Conservation (phyloP, 129 eudicot species). For the Ambrosia trifida region DNA sequence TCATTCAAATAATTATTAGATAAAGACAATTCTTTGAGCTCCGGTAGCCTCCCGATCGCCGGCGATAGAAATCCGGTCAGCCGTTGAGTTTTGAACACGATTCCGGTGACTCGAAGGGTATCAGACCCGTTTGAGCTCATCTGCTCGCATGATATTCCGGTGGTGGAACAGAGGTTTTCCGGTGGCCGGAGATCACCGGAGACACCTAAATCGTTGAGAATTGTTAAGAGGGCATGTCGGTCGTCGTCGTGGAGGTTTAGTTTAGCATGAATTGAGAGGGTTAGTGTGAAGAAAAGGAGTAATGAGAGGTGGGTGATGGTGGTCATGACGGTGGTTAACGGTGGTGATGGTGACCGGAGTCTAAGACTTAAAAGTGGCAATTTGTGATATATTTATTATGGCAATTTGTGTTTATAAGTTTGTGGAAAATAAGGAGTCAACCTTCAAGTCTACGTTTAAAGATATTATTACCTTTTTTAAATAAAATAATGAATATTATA, state of each 20-base stretch:
- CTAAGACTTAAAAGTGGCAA: not conserved
- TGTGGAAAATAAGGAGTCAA: conserved; percentile 27
- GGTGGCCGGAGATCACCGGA: conserved; percentile 27
- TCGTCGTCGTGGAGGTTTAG: conserved; percentile 44
- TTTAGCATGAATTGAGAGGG: conserved; percentile 42
- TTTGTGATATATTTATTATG: not conserved
- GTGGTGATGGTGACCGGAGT: conserved; percentile 8
- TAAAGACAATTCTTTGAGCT: conserved; percentile 65
- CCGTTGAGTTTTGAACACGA: conserved; percentile 42
- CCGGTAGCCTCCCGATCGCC: conserved; percentile 55
- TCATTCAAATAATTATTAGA: conserved; percentile 49
- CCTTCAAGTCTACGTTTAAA: not conserved
- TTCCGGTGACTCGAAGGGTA: conserved; percentile 51
- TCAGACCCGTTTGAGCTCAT: conserved; percentile 28
- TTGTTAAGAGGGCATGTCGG: conserved; percentile 46
- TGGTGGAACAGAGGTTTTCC: conserved; percentile 48
- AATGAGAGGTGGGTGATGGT: conserved; percentile 36
- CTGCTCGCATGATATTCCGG: conserved; percentile 59
- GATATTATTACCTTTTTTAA: not conserved
- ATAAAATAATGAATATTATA: not conserved
- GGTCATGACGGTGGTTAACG: conserved; percentile 42
- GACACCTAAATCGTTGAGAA: conserved; percentile 53
- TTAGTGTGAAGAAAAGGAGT: conserved; percentile 40
- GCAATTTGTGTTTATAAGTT: too few species aligned
- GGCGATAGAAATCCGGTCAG: conserved; percentile 66